Evolutionary conservation across 2,329 filamentous ascomycete species (phyloP).

Genomic region (Pseudogymnoascus sp.): DNA sequence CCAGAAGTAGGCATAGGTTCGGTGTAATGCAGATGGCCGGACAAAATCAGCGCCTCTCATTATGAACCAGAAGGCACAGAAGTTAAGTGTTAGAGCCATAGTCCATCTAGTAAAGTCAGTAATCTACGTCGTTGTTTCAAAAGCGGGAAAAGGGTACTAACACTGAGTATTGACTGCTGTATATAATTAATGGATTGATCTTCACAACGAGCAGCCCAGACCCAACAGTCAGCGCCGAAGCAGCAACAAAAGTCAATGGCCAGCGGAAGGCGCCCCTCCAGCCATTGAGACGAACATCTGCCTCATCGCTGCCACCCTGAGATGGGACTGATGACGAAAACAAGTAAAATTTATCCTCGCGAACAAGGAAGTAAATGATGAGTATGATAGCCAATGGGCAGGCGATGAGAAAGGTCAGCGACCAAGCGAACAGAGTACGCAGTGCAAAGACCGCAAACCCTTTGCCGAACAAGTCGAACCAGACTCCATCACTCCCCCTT

Average conservation of each 20-base stretch:
- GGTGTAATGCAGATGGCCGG: constrained; percentile 77
- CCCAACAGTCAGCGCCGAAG: constrained; percentile 61
- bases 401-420: constrained; percentile 72
- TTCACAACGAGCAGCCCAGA: constrained; percentile 70
- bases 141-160: constrained; percentile 27
- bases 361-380: constrained; percentile 60
- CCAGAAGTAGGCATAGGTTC: constrained; percentile 77
- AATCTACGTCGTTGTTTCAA: background rate
- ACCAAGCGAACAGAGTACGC: constrained; percentile 79
- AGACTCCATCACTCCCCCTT: constrained; percentile 63
- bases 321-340: constrained; percentile 57
- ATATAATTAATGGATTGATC: constrained; percentile 83
- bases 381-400: constrained; percentile 66
- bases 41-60: constrained; percentile 69
- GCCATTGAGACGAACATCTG: constrained; percentile 60
- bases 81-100: constrained; percentile 76
- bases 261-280: constrained; percentile 79
- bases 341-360: constrained; percentile 77
- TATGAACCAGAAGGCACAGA: constrained; percentile 75
- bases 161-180: constrained; percentile 79
- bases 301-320: constrained; percentile 50
- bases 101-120: constrained; percentile 49
- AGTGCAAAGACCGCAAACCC: constrained; percentile 72
- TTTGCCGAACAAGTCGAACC: constrained; percentile 87
- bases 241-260: constrained; percentile 63